Base-by-base conservation (phyloP, 208 protist species). In the Crithidia bombi region DNA sequence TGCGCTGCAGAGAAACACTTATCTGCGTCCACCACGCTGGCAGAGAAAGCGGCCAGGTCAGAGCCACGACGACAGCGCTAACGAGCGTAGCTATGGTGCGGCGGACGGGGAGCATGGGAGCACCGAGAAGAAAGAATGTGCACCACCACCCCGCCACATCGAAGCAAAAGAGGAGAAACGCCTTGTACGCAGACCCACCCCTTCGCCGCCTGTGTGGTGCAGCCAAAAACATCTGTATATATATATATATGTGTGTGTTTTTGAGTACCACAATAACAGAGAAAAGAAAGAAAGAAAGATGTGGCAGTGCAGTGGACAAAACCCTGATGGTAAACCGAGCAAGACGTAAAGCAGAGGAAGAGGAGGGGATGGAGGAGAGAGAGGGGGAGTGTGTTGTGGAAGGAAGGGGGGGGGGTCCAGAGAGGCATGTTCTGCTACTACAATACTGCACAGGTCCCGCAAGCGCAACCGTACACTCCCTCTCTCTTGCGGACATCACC, bases 71-170 rank as follows among this genome's bases (percentile, higher is more conserved):
- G 26, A 79, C 11, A 10, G 73, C 65, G 17, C 15, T 30, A 19
- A 61, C 7, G 36, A 69, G 23, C 2, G 59, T 75, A 6, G 39
- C 55, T 21, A 39, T 41, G 19, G 73, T 51, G n/a, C 65, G 51
- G 0, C 11, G 28, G 12, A 62, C 19, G 4, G 74, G 58, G 6
- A 69, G 41, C 47, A 69, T 38, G 1, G 75, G 69, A 0, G 64
- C 75, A 28, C 75, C 75, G 15, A 81, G 36, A 15, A 81, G 41
- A n/a, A 73, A 55, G 21, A 81, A 77, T 2, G 62, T 14, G 7
- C 25, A 14, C 49, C 17, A 73, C 75, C 75, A 81, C 12, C 14
- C 49, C 0, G 30, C 39, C 3, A 41, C 50, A 47, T 79, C 74
- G 12, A 12, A 2, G 41, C 15, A 2, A 7, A 23, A 23, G 2